Evolutionary conservation across 768 basidiomycete species (phyloP), one percentile per base, ranked within the genome.

Genomic region (Pisolithus tinctorius): DNA sequence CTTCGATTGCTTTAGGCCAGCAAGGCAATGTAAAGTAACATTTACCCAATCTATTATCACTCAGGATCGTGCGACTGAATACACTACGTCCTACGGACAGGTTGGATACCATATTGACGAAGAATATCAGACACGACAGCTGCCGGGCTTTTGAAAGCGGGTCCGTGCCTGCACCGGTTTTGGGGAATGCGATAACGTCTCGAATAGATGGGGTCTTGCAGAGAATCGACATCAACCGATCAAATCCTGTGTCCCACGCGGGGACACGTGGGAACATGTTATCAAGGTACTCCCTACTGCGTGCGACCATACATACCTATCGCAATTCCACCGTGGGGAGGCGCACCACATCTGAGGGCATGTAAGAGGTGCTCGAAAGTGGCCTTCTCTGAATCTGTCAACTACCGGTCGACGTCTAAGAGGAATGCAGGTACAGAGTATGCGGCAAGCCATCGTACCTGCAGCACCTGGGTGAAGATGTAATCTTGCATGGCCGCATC

Each of bases 141-240:
- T 11, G 88, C 82, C 38, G 94, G 94, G 68, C 91, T 92, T 69
- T 82, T 86, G 76, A 96, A 37, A 95, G 80, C 40, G 84, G 80
- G 69, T 97, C 94, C 23, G 82, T 78, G 5, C 94, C 93, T 52
- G 72, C 80, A 38, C 82, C 80, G 7, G 88, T 86, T 74, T 97
- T 97, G 8, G 94, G 94, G 73, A 97, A 97, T 17, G 94, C 94
- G 57, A 97, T 95, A 57, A 97, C 94, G 60, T 96, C 93, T 54
- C 92, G 79, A 58, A 97, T 97, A 37, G 92, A 92, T 52, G 80
- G 78, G 4, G 91, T 80, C 55, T 83, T 81, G 73, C 91, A 93
- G 3, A 97, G 77, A 56, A 94, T 93, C 11, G 93, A 78, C 82
- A 96, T 87, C 55, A 97, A 72, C 31, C 94, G 82, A 75, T 97